Percentiles rank a stretch among this genome's conserved stretches.
phyloP scores from a whole-genome alignment of 2,329 filamentous ascomycete genomes.

The Trichoderma endophyticum region DNA sequence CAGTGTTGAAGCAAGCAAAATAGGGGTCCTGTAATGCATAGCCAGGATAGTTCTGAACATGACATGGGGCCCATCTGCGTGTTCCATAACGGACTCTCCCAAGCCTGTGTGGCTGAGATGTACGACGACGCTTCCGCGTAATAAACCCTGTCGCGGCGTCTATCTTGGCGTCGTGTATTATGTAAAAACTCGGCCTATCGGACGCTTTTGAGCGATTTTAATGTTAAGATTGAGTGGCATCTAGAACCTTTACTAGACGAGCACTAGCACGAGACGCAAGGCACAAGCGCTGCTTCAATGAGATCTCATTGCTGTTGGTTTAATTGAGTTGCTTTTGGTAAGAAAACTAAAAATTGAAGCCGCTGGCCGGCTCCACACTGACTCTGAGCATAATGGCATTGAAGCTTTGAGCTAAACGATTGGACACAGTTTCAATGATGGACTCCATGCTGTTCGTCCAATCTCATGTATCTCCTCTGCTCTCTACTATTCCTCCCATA shows the following conservation, averaged over 20 bases:
- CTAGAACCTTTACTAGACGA: not conserved
- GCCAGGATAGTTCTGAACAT: not conserved
- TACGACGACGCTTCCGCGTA: slow-evolving; percentile 3
- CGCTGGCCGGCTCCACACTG: not conserved
- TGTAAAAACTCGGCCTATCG: not conserved
- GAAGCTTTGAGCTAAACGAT: not conserved
- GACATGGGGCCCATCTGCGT: not conserved
- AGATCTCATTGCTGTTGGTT: not conserved
- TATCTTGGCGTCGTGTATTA: not conserved
- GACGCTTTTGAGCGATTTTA: not conserved
- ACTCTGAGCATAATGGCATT: not conserved
- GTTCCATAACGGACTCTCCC: not conserved
- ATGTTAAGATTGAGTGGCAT: not conserved
- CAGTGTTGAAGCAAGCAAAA: not conserved
- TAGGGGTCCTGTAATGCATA: not conserved
- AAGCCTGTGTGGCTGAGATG: not conserved
- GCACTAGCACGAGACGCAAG: not conserved
- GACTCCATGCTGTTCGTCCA: not conserved
- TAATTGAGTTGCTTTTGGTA: not conserved
- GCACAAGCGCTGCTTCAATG: not conserved
- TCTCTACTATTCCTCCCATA: not conserved
- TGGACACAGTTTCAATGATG: not conserved
- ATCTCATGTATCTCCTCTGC: not conserved
- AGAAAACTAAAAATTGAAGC: not conserved
- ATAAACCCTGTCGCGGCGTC: not conserved